Evolutionary conservation across 2,329 filamentous ascomycete species (phyloP).

Genomic region (Proliferodiscus dingleyae): DNA sequence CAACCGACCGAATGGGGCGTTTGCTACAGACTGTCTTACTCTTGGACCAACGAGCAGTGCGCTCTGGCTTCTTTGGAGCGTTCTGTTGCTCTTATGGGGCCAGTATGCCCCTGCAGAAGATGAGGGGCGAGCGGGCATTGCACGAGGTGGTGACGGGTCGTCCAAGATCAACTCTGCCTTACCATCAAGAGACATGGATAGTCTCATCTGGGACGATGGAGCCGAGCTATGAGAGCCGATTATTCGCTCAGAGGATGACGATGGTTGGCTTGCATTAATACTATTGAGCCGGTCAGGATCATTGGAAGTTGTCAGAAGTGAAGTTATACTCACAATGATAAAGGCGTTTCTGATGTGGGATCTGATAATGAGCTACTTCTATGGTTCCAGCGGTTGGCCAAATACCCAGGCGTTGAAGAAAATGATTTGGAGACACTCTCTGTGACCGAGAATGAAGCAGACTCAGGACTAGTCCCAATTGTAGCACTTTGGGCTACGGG

Average conservation of each 20-base stretch:
- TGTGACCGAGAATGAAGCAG: slow-evolving; percentile 13
- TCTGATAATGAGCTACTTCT: slow-evolving; percentile 47
- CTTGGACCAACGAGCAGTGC: slow-evolving; percentile 55
- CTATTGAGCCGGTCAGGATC: slow-evolving; percentile 15
- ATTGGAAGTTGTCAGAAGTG: background rate
- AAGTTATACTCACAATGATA: slow-evolving; percentile 37
- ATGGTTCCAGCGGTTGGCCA: slow-evolving; percentile 51
- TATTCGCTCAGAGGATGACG: slow-evolving; percentile 29
- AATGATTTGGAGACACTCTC: slow-evolving; percentile 26
- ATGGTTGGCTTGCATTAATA: slow-evolving; percentile 20
- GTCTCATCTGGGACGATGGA: slow-evolving; percentile 48
- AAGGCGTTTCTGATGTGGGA: slow-evolving; percentile 36
- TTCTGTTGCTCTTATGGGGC: slow-evolving; percentile 39
- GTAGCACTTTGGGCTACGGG: background rate
- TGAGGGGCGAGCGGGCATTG: slow-evolving; percentile 44
- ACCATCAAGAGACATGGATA: slow-evolving; percentile 82
- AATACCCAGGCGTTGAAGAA: slow-evolving; percentile 30
- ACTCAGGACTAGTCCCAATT: background rate
- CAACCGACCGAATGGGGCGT: slow-evolving; percentile 39
- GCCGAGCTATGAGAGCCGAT: slow-evolving; percentile 14
- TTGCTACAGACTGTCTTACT: slow-evolving; percentile 45
- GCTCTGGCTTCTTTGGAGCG: slow-evolving; percentile 67
- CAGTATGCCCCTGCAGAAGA: slow-evolving; percentile 41
- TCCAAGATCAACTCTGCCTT: slow-evolving; percentile 79
- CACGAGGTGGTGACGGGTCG: slow-evolving; percentile 60